Conservation (phyloP, 768 basidiomycete genomes). For the Macrolepiota albuminosa region DNA sequence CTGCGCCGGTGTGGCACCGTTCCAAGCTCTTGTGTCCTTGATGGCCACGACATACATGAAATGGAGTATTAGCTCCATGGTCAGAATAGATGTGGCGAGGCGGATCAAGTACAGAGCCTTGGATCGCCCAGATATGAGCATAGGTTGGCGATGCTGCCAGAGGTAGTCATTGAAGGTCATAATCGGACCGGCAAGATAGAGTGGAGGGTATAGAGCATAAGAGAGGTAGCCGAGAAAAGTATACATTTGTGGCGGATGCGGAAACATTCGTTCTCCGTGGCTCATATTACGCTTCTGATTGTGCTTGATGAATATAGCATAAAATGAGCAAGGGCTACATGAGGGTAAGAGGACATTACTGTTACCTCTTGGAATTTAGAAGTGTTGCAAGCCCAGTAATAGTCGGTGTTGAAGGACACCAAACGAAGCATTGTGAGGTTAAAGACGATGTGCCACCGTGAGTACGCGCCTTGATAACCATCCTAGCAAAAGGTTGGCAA, state of each 20-base stretch:
- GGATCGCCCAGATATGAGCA: conserved; percentile 33
- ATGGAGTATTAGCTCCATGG: conserved; percentile 90
- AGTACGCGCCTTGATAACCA: conserved; percentile 66
- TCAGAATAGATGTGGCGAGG: conserved; percentile 65
- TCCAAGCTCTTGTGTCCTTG: conserved; percentile 85
- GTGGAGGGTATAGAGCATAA: conserved; percentile 87
- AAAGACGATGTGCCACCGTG: conserved; percentile 91
- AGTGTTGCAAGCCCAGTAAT: conserved; percentile 70
- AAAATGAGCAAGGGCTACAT: neutral
- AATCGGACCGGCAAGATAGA: conserved; percentile 96
- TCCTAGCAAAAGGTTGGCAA: conserved; percentile 40
- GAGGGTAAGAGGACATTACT: conserved; percentile 25
- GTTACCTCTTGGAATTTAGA: conserved; percentile 37
- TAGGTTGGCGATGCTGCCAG: conserved; percentile 76
- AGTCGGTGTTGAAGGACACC: conserved; percentile 91
- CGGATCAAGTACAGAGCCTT: conserved; percentile 60
- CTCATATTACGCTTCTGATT: conserved; percentile 23
- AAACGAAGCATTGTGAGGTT: conserved; percentile 96
- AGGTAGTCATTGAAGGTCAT: conserved; percentile 94
- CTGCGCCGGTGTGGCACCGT: conserved; percentile 69
- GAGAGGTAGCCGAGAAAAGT: conserved; percentile 70
- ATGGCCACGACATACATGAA: conserved; percentile 97
- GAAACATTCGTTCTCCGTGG: conserved; percentile 57
- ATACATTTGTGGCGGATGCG: conserved; percentile 59
- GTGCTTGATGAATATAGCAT: conserved; percentile 2